Evolutionary conservation across 768 basidiomycete species (phyloP), one percentile per base, ranked within the genome.

Genomic region (Lactarius vividus): DNA sequence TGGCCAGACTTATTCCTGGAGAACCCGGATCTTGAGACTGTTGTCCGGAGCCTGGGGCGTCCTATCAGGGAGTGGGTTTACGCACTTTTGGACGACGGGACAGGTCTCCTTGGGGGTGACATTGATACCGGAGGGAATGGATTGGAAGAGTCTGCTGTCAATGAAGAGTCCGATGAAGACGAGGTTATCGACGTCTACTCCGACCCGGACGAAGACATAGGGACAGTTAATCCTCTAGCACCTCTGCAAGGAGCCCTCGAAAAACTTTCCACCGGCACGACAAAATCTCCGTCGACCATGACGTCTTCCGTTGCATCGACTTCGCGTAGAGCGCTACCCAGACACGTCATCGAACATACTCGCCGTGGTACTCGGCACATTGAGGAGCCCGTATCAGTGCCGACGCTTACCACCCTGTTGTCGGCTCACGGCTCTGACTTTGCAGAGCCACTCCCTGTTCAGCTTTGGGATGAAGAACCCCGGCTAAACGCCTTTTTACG

Each of bases 1-100:
- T 93, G 89, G 89, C 85, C 88, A 5, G 78, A 80, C 39, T 73
- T 87, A n/a, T 92, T 91, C 73, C 81, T 94, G 23, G 92, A 94
- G 66, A 83, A 86, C 69, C 92, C 92, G 0, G 91, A 94, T 74
- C 59, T 82, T 35, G 89, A 91, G 73, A 85, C 84, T 0, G 87
- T 88, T 13, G 78, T 83, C 23, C 77, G 84, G 63, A 86, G 82
- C 61, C 82, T 92, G 15, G 86, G 86, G 5, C 76, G 85, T 35
- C 83, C 84, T 1, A 80, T 92, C 57, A 82, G 88, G 18, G 73
- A 77, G 59, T 91, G 88, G 87, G 77, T 82, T 35, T 89, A 90
- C 72, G 81, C 89, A 0, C 78, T 92, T 29, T 71, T 93, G 49
- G 85, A 90, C 59, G 84, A 88, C 70, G 84, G 82, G 20, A 78